These are phyloP conservation scores for Crithidia fasciculata DNA, from an alignment of 208 protist genomes.

Conservation along the genomic window DNA sequence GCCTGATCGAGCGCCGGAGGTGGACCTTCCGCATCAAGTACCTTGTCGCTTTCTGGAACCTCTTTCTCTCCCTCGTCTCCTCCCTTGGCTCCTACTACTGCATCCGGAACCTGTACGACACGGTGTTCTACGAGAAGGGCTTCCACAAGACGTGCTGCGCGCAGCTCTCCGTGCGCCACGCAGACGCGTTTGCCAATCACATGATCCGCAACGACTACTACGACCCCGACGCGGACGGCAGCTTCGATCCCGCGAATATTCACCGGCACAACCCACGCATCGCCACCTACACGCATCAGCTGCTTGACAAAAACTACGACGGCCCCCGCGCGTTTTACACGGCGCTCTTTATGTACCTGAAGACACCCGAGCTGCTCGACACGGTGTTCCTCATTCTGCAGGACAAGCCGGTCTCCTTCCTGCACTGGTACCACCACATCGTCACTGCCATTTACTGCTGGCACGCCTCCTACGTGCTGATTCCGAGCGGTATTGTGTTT, in stretches of 20 bases:
- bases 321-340: constrained; percentile 48
- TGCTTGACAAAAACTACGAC: constrained; percentile 30
- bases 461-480: constrained; percentile 57
- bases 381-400: constrained; percentile 74
- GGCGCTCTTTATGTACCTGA: constrained; percentile 68
- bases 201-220: constrained; percentile 39
- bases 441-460: constrained; percentile 90
- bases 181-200: background rate
- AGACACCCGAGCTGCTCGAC: constrained; percentile 80
- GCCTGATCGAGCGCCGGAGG: constrained; percentile 58
- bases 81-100: constrained; percentile 46
- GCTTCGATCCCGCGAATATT: constrained; percentile 24
- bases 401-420: constrained; percentile 51
- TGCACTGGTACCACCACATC: constrained; percentile 35
- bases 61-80: constrained; percentile 74
- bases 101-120: constrained; percentile 32
- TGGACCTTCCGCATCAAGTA: constrained; percentile 37
- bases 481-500: constrained; percentile 51
- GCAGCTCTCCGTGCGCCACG: constrained; percentile 52
- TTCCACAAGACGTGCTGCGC: constrained; percentile 32
- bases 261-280: constrained; percentile 30
- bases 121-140: constrained; percentile 34
- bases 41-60: constrained; percentile 70
- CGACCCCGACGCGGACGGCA: constrained; percentile 44
- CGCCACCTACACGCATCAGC: constrained; percentile 23